A percentile compares a stretch with the other conserved stretches of the same genome.
These are phyloP conservation scores for Aspergillus sp. DNA, from an alignment of 2,329 filamentous ascomycete genomes.

Conservation along the genomic window DNA sequence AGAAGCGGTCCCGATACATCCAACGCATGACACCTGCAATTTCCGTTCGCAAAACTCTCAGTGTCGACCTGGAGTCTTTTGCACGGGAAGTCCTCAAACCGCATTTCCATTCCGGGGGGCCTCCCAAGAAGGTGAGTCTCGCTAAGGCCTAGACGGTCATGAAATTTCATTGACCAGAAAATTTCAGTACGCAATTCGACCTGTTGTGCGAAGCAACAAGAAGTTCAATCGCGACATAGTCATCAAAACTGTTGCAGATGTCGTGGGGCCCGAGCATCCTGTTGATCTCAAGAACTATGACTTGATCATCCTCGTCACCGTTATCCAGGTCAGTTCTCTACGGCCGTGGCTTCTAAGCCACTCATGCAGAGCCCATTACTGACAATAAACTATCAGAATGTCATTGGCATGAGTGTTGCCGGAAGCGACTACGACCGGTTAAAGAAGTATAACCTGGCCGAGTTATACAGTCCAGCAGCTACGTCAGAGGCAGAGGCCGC, in stretches of 20 bases:
- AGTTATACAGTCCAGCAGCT: slow-evolving; percentile 58
- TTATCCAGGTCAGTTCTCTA: slow-evolving; percentile 57
- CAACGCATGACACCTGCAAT: slow-evolving; percentile 63
- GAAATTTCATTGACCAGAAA: neutral
- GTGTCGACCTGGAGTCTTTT: slow-evolving; percentile 59
- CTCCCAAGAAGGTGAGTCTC: slow-evolving; percentile 55
- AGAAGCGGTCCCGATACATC: slow-evolving; percentile 59
- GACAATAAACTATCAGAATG: slow-evolving; percentile 50
- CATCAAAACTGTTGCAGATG: slow-evolving; percentile 60
- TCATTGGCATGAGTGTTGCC: slow-evolving; percentile 66
- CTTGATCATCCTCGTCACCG: slow-evolving; percentile 61
- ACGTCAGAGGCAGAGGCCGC: slow-evolving; percentile 24
- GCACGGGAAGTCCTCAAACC: slow-evolving; percentile 59
- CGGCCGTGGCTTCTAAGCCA: neutral
- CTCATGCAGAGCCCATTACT: slow-evolving; percentile 15
- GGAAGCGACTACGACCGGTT: slow-evolving; percentile 61
- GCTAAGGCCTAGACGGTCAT: neutral
- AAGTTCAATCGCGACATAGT: slow-evolving; percentile 59
- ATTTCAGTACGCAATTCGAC: slow-evolving; percentile 62
- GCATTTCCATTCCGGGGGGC: slow-evolving; percentile 58
- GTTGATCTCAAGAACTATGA: slow-evolving; percentile 65
- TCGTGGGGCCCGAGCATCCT: slow-evolving; percentile 59
- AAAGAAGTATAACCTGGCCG: slow-evolving; percentile 65
- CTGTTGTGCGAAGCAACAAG: slow-evolving; percentile 62
- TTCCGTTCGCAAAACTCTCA: slow-evolving; percentile 59